phyloP scores from a whole-genome alignment of 495 filamentous ascomycete species.

The Neurospora sp. region DNA sequence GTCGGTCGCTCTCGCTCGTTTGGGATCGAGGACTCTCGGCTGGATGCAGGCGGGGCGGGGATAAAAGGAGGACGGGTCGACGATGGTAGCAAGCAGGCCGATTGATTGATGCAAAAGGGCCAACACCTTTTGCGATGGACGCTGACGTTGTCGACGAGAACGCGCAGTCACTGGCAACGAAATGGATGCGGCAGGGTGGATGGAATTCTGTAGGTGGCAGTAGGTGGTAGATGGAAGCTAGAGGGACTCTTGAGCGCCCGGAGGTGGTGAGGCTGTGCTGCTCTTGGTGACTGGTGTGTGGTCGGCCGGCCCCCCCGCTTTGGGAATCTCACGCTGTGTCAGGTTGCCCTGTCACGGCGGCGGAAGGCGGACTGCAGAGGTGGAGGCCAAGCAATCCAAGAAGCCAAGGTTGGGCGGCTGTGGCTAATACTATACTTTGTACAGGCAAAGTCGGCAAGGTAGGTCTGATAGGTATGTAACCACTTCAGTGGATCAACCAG shows the following conservation, averaged over 20 bases:
- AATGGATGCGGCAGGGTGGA: conserved; percentile 2
- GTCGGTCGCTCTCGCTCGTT: neutral
- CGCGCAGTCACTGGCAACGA: conserved; percentile 4
- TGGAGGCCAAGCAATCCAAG: neutral
- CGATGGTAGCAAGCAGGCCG: neutral
- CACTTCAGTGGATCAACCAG: neutral
- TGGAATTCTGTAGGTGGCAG: neutral
- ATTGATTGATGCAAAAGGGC: neutral
- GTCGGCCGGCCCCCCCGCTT: conserved; percentile 13
- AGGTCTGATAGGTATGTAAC: neutral
- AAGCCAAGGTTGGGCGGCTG: neutral
- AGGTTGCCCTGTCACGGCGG: neutral
- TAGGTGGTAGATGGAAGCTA: conserved; percentile 4
- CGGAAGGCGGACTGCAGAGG: neutral
- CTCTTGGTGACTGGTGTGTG: neutral
- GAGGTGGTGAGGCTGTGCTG: conserved; percentile 26
- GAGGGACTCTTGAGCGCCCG: conserved; percentile 4
- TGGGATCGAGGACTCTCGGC: conserved; percentile 1
- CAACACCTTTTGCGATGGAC: neutral
- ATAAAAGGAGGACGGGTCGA: neutral
- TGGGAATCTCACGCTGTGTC: conserved; percentile 2
- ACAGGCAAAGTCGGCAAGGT: neutral
- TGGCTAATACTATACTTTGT: neutral
- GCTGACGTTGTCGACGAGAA: neutral
- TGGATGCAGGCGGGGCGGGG: neutral